Evolutionary conservation across 345 rosid species (phyloP).

Genomic region (Reutealis trisperma): DNA sequence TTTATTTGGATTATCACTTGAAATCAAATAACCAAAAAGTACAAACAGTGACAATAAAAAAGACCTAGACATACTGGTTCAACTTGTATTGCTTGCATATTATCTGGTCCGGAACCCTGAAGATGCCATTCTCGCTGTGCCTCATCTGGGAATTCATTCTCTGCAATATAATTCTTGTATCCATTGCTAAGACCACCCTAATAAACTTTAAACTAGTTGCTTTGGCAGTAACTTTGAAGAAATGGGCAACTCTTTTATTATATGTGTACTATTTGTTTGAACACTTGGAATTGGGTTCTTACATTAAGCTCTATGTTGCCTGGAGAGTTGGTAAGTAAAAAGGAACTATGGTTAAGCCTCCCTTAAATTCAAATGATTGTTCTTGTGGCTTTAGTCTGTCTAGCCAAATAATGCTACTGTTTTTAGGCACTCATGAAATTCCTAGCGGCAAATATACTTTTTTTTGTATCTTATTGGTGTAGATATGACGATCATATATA

Average conservation of each 20-base stretch:
- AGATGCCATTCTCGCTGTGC: constrained; percentile 76
- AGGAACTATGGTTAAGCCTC: not conserved
- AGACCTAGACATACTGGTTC: constrained; percentile 67
- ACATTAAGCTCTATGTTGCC: not conserved
- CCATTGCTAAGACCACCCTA: constrained; percentile 94
- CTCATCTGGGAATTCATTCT: constrained; percentile 73
- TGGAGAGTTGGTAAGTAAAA: not conserved
- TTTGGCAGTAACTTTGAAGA: constrained; percentile 4
- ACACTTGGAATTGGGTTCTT: not conserved
- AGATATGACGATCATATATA: not conserved
- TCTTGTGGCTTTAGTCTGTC: not conserved
- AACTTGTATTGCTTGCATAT: constrained; percentile 99
- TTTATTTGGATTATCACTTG: not conserved
- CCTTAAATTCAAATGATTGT: not conserved
- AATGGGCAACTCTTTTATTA: not conserved
- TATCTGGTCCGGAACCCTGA: constrained; percentile 98
- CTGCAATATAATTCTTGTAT: constrained; percentile 71
- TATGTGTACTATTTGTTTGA: not conserved
- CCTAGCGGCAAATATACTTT: not conserved
- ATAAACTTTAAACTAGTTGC: constrained; percentile 23
- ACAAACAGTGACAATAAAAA: not conserved
- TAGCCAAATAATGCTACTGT: not conserved
- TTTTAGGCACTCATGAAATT: not conserved
- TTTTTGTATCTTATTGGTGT: not conserved
- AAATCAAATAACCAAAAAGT: not conserved